Conservation (phyloP, 345 rosid genomes). For the Iberis pinnata region DNA sequence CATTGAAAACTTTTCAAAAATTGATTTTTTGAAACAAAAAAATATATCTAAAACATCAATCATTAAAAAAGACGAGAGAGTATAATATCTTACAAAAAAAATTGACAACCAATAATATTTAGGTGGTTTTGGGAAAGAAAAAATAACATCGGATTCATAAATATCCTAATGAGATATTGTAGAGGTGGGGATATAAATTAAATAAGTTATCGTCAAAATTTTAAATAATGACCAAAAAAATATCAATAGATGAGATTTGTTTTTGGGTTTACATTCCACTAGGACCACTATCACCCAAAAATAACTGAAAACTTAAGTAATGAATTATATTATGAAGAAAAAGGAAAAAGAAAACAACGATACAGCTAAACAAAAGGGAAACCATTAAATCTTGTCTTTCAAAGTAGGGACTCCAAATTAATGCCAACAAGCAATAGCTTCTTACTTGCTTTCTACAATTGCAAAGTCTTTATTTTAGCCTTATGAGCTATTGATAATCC, state of each 20-base stretch:
- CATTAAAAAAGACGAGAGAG: too few relatives aligned
- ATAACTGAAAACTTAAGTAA: conserved; percentile 19
- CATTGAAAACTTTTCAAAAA: too few relatives aligned
- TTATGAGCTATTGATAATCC: not conserved
- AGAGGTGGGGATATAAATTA: conserved; percentile 8
- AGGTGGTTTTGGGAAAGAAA: too few relatives aligned
- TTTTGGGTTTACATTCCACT: conserved; percentile 26
- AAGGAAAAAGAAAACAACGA: not conserved
- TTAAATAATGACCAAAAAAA: too few relatives aligned
- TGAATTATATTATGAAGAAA: not conserved
- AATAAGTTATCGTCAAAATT: not conserved
- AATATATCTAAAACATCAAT: too few relatives aligned
- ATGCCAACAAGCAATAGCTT: conserved; percentile 9
- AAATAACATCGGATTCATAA: not conserved
- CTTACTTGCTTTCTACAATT: not conserved
- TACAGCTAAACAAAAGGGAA: conserved; percentile 29
- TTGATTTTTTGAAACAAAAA: too few relatives aligned
- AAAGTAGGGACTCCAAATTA: conserved; percentile 26
- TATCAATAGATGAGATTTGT: conserved; percentile 22
- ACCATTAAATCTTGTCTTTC: conserved; percentile 27
- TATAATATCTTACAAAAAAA: too few relatives aligned
- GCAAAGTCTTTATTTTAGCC: not conserved
- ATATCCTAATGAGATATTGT: conserved; percentile 23
- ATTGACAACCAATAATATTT: too few relatives aligned
- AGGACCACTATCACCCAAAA: conserved; percentile 23